Conservation (phyloP, 768 basidiomycete species). For the Suillus brevipes region DNA sequence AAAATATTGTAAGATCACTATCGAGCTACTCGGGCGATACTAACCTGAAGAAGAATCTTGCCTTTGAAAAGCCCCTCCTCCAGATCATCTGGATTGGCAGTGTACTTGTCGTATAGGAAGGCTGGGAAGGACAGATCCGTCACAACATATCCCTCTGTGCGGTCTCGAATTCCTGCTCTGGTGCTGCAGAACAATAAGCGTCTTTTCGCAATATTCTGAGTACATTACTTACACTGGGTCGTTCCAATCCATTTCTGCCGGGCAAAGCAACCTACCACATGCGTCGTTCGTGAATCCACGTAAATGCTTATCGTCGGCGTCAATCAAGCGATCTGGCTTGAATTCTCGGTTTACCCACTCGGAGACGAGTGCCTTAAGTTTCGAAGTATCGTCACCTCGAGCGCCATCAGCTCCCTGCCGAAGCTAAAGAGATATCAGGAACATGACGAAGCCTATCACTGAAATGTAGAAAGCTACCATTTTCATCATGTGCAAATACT, state of each 20-base stretch:
- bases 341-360: neutral
- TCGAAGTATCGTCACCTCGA: neutral
- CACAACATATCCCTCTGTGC: no score
- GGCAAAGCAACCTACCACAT: neutral
- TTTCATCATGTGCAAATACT: neutral
- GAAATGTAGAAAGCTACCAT: no score
- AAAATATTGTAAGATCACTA: no score
- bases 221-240: neutral
- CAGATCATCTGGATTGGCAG: no score
- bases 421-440: neutral
- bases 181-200: no score
- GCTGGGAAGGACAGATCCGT: no score
- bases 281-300: neutral
- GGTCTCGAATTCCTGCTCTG: no score
- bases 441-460: no score
- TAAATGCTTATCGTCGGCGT: neutral
- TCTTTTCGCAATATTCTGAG: neutral
- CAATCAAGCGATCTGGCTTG: neutral
- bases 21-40: no score
- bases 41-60: no score
- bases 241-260: neutral
- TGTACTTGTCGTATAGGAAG: no score
- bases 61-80: no score
- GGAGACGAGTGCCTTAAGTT: neutral
- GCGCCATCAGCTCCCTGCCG: neutral